Evolutionary conservation across 495 filamentous ascomycete genomes (phyloP).

Genomic region (Neurospora sp.): DNA sequence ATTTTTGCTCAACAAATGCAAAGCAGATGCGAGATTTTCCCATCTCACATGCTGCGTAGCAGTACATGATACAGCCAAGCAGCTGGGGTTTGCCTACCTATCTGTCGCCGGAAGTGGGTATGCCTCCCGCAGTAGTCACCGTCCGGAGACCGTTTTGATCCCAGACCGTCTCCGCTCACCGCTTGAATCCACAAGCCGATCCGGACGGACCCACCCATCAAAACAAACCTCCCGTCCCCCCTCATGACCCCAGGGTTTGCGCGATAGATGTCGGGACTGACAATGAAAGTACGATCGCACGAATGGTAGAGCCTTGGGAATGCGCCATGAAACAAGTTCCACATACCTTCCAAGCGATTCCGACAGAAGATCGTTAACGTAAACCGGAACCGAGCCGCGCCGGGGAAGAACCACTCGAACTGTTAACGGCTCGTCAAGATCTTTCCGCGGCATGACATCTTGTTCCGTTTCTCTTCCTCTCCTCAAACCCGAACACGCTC

Average conservation of each 20-base stretch:
- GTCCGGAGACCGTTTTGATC: not conserved
- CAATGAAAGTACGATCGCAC: not conserved
- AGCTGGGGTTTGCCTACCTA: not conserved
- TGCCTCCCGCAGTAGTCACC: not conserved
- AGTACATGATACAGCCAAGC: not conserved
- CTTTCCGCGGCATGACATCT: not conserved
- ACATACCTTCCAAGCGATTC: not conserved
- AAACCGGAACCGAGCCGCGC: not conserved
- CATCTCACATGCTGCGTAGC: not conserved
- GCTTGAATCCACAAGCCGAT: not conserved
- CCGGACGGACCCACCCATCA: not conserved
- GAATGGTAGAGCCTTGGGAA: not conserved
- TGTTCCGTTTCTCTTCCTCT: not conserved
- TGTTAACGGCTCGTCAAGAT: not conserved
- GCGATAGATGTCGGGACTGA: not conserved
- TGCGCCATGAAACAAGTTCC: not conserved
- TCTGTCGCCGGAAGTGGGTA: not conserved
- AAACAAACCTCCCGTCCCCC: not conserved
- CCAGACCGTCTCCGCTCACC: not conserved
- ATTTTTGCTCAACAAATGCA: not conserved
- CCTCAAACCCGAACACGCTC: not conserved
- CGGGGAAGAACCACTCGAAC: not conserved
- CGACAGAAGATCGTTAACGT: not conserved
- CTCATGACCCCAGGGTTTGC: not conserved
- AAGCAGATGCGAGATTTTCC: not conserved